phyloP scores from a whole-genome alignment of 176 grass and related monocot species.

The Puya raimondii region DNA sequence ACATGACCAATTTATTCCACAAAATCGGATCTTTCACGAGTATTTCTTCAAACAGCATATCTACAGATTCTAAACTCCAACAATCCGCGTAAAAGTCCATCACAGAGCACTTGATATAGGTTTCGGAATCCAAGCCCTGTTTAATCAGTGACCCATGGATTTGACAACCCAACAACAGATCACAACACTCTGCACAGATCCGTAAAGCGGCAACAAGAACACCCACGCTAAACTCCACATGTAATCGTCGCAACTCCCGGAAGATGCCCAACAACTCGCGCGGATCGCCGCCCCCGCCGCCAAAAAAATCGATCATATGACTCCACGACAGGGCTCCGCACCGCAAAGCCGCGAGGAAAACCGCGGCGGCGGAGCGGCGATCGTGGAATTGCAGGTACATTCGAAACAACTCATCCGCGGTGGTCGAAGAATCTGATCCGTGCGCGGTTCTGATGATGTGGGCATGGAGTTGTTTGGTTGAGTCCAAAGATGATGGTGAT shows the following conservation, averaged over 20 bases:
- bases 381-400: constrained; percentile 26
- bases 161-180: constrained; percentile 36
- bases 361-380: constrained; percentile 23
- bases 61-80: constrained; percentile 21
- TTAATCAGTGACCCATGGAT: constrained; percentile 47
- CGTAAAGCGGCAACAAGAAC: constrained; percentile 37
- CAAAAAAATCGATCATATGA: constrained; percentile 10
- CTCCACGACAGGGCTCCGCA: constrained; percentile 19
- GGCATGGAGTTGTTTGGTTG: constrained; percentile 29
- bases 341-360: constrained; percentile 23
- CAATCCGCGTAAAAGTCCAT: constrained; percentile 53
- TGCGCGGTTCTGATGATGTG: constrained; percentile 11
- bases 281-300: neutral
- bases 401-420: constrained; percentile 18
- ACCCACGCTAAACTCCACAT: constrained; percentile 29
- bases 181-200: constrained; percentile 31
- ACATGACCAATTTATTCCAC: constrained; percentile 68
- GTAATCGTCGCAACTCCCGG: constrained; percentile 26
- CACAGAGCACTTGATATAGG: constrained; percentile 49
- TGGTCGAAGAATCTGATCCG: neutral
- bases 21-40: constrained; percentile 35
- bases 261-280: constrained; percentile 13
- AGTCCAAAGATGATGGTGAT: constrained; percentile 15
- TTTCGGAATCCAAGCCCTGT: constrained; percentile 34
- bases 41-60: constrained; percentile 36